Evolutionary conservation across 2,329 filamentous ascomycete genomes (phyloP), one percentile per base, ranked within the genome.

Genomic region (Fusarium sublunatum): DNA sequence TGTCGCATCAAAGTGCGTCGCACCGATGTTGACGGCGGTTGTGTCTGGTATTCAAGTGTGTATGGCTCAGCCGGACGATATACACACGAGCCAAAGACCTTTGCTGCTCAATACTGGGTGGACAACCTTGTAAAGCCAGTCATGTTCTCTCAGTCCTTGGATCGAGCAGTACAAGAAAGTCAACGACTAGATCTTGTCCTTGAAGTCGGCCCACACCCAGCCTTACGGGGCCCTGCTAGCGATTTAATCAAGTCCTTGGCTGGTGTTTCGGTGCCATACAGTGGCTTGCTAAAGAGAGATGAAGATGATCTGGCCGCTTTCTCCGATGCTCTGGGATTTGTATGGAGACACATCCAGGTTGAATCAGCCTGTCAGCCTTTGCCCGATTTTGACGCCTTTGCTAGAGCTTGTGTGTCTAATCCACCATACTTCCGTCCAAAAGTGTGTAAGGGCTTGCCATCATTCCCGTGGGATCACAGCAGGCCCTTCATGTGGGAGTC

Each of bases 181-280:
- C 10, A 43, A 3, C 29, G 54, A 2, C 38, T 29, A 9, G 38
- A 56, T 25, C 13, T 67, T 1, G 56, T 58, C 7, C 22, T 75
- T 9, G 81, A 83, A 63, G 63, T 83, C 6, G 81, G 81, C 0
- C 81, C 81, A 0, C 81, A 83, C 62, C 75, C 80, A 1, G 80
- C 79, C 2, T 74, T 83, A 5, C 76, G 79, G 48, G 80, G 81
- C 0, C 81, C 81, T 0, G 71, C 79, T 35, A 78, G 78, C 56
- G 77, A 82, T 67, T 80, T 79, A 4, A 26, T 65, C 28, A 32
- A 43, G 10, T 35, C 54, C 5, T 35, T 38, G 2, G 10, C 28
- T 3, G 12, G 19, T 2, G 3, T 25, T 8, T 15, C 38, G 9
- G 9, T 58, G 1, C 54, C 58, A 6, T 58, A 54, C 34, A 28